Conservation (phyloP, 2,329 filamentous ascomycete species). For the Drechslerella coelobrocha region DNA sequence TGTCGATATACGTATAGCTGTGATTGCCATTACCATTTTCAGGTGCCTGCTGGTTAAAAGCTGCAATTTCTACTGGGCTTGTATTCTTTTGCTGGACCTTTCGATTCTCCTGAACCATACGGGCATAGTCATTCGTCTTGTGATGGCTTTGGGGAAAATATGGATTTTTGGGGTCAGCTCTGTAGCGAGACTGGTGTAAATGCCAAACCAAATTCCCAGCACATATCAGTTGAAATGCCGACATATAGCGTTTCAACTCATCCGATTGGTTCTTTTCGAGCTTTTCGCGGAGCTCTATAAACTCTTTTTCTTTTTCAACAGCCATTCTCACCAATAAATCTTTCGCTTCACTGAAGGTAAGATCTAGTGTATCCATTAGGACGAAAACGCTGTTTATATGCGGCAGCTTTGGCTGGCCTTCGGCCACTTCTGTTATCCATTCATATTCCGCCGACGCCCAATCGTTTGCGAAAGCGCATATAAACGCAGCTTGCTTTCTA, state of each 20-base stretch:
- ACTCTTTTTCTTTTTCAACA: constrained; percentile 15
- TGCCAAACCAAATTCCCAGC: constrained; percentile 13
- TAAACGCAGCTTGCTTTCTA: background rate
- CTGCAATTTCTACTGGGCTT: background rate
- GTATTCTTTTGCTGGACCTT: constrained; percentile 13
- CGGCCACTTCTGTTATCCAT: background rate
- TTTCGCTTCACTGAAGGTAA: constrained; percentile 12
- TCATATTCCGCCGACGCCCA: background rate
- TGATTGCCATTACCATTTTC: background rate
- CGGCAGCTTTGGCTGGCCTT: background rate
- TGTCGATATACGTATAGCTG: background rate
- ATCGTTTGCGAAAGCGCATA: background rate
- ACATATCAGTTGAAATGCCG: constrained; percentile 8
- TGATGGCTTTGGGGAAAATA: constrained; percentile 20
- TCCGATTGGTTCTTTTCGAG: constrained; percentile 5
- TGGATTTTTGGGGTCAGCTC: constrained; percentile 9
- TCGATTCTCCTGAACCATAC: constrained; percentile 1
- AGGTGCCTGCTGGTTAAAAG: background rate
- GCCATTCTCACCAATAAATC: constrained; percentile 7
- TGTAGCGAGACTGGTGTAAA: background rate
- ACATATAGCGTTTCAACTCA: constrained; percentile 13
- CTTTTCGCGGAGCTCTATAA: constrained; percentile 2
- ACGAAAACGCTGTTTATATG: constrained; percentile 8
- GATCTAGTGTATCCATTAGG: constrained; percentile 24
- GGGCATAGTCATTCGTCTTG: constrained; percentile 14